Percentiles rank a stretch among this genome's conserved stretches.
Conservation (phyloP, 805 yeast genomes). For the Limtongia smithiae region DNA sequence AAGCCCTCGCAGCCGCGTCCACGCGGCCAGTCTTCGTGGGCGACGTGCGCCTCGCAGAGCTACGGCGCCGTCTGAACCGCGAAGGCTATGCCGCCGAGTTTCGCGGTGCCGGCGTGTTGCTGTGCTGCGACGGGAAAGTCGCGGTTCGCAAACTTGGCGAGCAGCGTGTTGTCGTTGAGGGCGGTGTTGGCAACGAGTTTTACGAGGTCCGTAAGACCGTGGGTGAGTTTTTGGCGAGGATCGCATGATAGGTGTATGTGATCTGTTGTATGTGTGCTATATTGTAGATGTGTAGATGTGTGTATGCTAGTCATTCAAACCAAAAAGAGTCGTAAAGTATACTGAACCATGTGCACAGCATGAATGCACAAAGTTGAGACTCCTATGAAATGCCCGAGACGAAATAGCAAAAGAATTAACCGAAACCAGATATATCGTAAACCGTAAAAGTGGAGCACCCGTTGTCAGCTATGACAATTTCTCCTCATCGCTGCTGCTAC, state of each 20-base stretch:
- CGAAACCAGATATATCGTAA: too few species aligned
- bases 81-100: conserved; percentile 76
- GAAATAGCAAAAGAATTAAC: too few species aligned
- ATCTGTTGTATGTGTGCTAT: not conserved
- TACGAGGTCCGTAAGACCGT: conserved; percentile 73
- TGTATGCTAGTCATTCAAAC: not conserved
- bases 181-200: conserved; percentile 68
- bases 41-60: conserved; percentile 76
- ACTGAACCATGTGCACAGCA: too few species aligned
- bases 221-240: conserved; percentile 39
- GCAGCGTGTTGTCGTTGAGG: conserved; percentile 83
- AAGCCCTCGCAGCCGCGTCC: conserved; percentile 4
- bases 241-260: too few species aligned
- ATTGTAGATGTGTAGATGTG: not conserved
- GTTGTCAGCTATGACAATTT: too few species aligned
- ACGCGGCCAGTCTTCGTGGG: conserved; percentile 67
- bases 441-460: too few species aligned
- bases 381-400: too few species aligned
- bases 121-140: conserved; percentile 66
- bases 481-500: too few species aligned
- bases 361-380: too few species aligned
- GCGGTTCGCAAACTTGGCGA: conserved; percentile 74
- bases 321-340: not conserved
- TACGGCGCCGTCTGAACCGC: conserved; percentile 58
- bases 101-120: conserved; percentile 87